Evolutionary conservation across 495 filamentous ascomycete genomes (phyloP), one percentile per base, ranked within the genome.

Genomic region (Penicillium manginii): DNA sequence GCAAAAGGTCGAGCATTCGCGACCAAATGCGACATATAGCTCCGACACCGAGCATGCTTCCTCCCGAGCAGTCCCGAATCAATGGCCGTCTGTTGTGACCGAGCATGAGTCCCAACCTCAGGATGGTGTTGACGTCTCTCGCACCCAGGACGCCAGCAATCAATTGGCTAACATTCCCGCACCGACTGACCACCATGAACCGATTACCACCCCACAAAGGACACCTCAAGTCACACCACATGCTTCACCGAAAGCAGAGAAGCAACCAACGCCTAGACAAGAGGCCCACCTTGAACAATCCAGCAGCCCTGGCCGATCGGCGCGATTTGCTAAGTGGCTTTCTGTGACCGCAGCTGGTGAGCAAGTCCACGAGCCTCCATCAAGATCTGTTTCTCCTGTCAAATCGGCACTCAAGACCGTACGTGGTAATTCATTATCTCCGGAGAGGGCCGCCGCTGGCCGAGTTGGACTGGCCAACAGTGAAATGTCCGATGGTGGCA

Each of bases 331-430:
- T 2, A 68, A 81, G 54, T 76, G 84, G 62, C 70, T 83, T 72
- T 68, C 80, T 54, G 59, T 88, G 72, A 71, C 86, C 26, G 71
- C 72, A 6, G 52, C 72, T 2, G 76, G 73, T 37, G 79, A 75
- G n/a, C 68, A 76, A 18, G 74, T 83, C 57, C 91, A 97, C 68
- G 79, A 88, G 49, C 92, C 92, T 22, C 90, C 89, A 15, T 84
- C 88, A 18, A 82, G 92, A 49, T 92, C 92, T 0, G 76, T 90
- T 1, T 96, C 92, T 0, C 92, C 92, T 22, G 86, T 84, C 4
- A 97, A 97, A 67, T 93, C 92, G 14, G 92, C 92, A 0, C 62
- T 97, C 63, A 97, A 96, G 62, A 79, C 84, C 43, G 75, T 86
- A 19, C 82, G 89, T 9, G 73, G 76, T 5, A 73, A 68, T 15